These are phyloP conservation scores for Penicillium expansum DNA, from an alignment of 2,329 filamentous ascomycete genomes.

Conservation along the genomic window DNA sequence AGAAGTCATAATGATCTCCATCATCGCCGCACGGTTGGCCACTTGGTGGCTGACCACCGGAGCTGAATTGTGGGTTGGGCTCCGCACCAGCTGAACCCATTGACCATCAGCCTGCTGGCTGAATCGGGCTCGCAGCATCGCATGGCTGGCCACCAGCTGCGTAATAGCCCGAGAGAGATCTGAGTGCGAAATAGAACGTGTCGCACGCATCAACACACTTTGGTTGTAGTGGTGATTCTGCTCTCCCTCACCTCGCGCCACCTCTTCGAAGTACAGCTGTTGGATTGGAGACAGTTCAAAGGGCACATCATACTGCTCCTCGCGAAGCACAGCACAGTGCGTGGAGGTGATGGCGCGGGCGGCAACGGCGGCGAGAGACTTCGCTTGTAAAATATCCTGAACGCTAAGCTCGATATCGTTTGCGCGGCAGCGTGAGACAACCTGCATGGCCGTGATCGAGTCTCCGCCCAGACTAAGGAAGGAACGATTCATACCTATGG, in stretches of 20 bases:
- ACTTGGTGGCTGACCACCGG: background rate
- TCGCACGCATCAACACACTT: background rate
- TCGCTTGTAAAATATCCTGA: constrained; percentile 17
- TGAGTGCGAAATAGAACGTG: background rate
- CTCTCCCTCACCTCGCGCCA: background rate
- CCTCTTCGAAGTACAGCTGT: constrained; percentile 2
- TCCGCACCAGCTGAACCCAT: constrained; percentile 1
- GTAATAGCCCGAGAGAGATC: background rate
- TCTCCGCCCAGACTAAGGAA: too few species aligned
- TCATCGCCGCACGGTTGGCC: background rate
- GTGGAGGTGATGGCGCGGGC: background rate
- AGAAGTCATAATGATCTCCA: background rate
- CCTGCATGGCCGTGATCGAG: too few species aligned
- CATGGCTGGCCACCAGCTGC: background rate
- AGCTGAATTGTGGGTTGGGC: background rate
- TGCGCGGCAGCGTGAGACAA: constrained; percentile 5
- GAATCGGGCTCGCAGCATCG: constrained; percentile 6
- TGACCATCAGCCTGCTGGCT: background rate
- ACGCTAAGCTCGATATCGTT: constrained; percentile 18
- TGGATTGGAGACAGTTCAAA: constrained; percentile 5
- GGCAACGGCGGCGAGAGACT: background rate
- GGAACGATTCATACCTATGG: background rate
- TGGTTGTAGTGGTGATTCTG: constrained; percentile 4
- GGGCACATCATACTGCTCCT: background rate
- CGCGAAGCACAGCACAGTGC: background rate